These are phyloP conservation scores for Primulina eburnea DNA, from an alignment of 257 asterid species.

Conservation along the genomic window DNA sequence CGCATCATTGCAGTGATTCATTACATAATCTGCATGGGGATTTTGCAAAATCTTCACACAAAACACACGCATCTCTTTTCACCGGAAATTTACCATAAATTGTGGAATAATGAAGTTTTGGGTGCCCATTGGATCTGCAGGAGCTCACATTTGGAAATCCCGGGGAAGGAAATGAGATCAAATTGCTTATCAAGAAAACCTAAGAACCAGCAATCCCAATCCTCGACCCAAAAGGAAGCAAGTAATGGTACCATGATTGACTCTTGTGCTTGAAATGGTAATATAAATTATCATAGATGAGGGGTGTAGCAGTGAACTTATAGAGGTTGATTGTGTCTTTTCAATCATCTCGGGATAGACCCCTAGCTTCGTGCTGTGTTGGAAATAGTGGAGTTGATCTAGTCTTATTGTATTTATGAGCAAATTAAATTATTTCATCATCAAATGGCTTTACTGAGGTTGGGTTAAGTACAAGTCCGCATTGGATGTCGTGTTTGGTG, in stretches of 20 bases:
- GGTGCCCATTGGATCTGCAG: constrained; percentile 25
- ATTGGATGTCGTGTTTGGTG: no score
- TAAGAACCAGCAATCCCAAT: constrained; percentile 13
- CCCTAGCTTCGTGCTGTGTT: no score
- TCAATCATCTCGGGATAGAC: background rate
- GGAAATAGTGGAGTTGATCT: no score
- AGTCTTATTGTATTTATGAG: background rate
- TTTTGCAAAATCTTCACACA: background rate
- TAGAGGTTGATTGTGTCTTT: background rate
- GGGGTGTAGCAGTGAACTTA: background rate
- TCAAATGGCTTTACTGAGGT: background rate
- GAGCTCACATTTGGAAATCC: constrained; percentile 34
- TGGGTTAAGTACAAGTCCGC: no score
- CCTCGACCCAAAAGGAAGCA: constrained; percentile 15
- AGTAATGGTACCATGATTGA: constrained; percentile 11
- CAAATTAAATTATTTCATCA: background rate
- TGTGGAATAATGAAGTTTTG: background rate
- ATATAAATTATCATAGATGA: no score
- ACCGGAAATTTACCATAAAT: background rate
- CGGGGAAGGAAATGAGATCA: constrained; percentile 25
- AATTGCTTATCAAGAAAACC: constrained; percentile 31
- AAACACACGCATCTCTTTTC: background rate
- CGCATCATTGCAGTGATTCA: background rate
- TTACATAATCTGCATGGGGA: background rate
- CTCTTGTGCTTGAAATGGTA: constrained; percentile 10